Evolutionary conservation across 257 asterid genomes (phyloP), one percentile per base, ranked within the genome.

Genomic region (Orobanche coerulescens): DNA sequence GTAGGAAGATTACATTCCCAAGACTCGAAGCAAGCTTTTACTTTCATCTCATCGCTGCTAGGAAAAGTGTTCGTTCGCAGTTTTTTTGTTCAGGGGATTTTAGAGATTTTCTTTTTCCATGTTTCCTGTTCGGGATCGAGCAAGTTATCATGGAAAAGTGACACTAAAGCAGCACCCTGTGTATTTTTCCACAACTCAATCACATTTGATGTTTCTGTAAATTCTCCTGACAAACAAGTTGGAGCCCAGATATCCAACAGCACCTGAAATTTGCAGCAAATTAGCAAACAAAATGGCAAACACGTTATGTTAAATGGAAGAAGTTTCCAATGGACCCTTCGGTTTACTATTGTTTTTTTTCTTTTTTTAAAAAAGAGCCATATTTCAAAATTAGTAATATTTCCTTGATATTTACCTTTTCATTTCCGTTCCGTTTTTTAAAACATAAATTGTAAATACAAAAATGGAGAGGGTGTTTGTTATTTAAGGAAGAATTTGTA

Each of bases 181-280:
- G 44, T 28, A 36, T 55, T 3, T 49, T 13, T 14, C 26, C 13
- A 16, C 11, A 22, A 64, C 67, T 68, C 72, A 91, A 76, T 92
- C 98, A 58, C 95, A 86, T 73, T 92, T 92, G 74, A 92, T 92
- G 84, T 92, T 92, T 71, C 88, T 68, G 87, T 92, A 92, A 50
- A 92, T 92, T 85, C 96, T 86, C 82, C 96, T 76, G 73, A 88
- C 96, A 34, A 92, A 92, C 64, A 86, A 76, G 78, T 86, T 84
- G 24, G 98, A 92, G 62, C 98, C 98, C 53, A 92, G 73, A 66
- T 76, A 82, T 22, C 98, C 98, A 67, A 92, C 93, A 61, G 96
- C 98, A 66, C 98, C 98, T 92, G 87, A 64, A 71, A 34, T 68
- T 31, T 33, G 26, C 9, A 24, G 15, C 6, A 48, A 42, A 31